A percentile compares a stretch with the other conserved stretches of the same genome.
These are phyloP conservation scores for Fusarium setosum DNA, from an alignment of 2,329 filamentous ascomycete species.

Conservation along the genomic window DNA sequence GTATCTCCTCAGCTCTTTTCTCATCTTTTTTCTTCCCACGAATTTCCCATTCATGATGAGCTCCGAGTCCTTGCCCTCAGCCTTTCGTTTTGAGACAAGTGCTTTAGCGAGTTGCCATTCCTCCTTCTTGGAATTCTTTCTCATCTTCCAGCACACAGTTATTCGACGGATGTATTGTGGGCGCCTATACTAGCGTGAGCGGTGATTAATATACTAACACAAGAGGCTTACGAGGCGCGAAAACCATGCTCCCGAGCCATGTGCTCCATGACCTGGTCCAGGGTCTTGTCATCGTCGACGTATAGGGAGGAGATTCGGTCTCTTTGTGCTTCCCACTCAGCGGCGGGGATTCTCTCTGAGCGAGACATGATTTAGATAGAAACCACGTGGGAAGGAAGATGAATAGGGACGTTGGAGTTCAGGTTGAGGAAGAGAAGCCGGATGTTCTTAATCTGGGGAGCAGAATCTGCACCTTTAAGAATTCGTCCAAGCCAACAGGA, in stretches of 20 bases:
- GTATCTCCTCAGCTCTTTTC: neutral
- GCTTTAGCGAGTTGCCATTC: neutral
- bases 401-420: neutral
- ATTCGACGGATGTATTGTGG: constrained; percentile 17
- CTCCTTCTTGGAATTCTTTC: constrained; percentile 4
- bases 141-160: neutral
- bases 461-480: neutral
- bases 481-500: too few species aligned
- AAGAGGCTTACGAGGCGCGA: neutral
- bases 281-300: neutral
- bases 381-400: neutral
- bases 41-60: neutral
- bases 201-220: too few species aligned
- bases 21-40: neutral
- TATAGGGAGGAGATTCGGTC: neutral
- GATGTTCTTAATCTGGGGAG: neutral
- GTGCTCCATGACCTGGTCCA: neutral
- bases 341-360: neutral
- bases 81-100: neutral
- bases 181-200: neutral
- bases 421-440: neutral
- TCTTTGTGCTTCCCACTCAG: neutral
- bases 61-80: rapidly evolving
- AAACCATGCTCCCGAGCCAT: neutral
- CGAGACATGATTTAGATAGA: neutral